A percentile compares a stretch with the other conserved stretches of the same genome.
Conservation (phyloP, 1,139 yeast species). For the Yamadazyma conglobata region DNA sequence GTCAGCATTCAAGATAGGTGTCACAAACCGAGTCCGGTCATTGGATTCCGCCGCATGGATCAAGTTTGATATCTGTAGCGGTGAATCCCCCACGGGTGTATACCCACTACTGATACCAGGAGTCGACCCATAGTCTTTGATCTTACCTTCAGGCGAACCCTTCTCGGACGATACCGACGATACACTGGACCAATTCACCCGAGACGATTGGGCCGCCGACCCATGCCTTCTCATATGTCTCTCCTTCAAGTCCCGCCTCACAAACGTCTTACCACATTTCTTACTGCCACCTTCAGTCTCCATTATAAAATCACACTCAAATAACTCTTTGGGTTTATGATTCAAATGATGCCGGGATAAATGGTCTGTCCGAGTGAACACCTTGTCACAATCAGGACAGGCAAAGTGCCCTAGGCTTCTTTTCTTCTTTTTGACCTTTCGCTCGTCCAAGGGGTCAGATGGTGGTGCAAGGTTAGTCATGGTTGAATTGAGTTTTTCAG, state of each 20-base stretch:
- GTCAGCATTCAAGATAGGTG: neutral
- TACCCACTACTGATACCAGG: conserved; percentile 1
- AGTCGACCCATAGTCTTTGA: neutral
- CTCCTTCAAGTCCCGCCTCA: conserved; percentile 39
- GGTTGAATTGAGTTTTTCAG: too few relatives aligned
- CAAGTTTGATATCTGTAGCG: conserved; percentile 20
- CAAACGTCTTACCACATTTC: conserved; percentile 43
- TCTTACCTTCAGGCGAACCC: conserved; percentile 7
- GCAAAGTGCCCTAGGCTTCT: conserved; percentile 19
- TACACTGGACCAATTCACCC: conserved; percentile 15
- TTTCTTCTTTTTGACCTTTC: conserved; percentile 7
- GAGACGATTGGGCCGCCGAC: conserved; percentile 6
- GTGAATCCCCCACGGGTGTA: conserved; percentile 12
- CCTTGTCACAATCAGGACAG: conserved; percentile 37
- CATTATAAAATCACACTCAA: conserved; percentile 33
- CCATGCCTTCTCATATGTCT: conserved; percentile 37
- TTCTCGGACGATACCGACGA: conserved; percentile 10
- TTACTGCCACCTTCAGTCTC: conserved; percentile 22
- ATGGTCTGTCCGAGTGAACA: conserved; percentile 44
- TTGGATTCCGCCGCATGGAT: conserved; percentile 14
- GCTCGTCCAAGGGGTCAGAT: neutral
- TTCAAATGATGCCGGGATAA: conserved; percentile 43
- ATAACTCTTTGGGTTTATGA: conserved; percentile 37
- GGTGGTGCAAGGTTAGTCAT: conserved; percentile 8
- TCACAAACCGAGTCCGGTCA: conserved; percentile 1